Evolutionary conservation across 495 filamentous ascomycete species (phyloP), one percentile per base, ranked within the genome.

Genomic region (Trichoderma asperelloides): DNA sequence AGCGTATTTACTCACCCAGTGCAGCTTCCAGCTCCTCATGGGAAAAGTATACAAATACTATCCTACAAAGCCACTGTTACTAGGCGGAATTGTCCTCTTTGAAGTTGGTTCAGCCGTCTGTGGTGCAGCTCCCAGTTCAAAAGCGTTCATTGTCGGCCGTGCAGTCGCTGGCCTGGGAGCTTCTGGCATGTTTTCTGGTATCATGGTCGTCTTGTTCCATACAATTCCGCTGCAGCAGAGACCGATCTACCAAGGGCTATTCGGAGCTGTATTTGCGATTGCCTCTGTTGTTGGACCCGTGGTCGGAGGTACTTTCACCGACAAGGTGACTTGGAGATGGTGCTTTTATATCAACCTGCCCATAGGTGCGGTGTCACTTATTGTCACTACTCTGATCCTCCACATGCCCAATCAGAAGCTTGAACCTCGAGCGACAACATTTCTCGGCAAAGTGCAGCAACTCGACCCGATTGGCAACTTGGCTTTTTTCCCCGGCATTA

Each of bases 301-400:
- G 45, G 75, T 85, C 57, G 84, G 84, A n/a, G 84, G 83, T 39
- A 82, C 76, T 0, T 85, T 85, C 67, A 85, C 81, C 2, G 78
- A 83, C 49, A 90, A 64, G 91, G 74, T 85, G 3, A 82, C 83
- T 9, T 91, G 89, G 89, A 75, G 89, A 45, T 91, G 88, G 88
- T 92, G 88, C 71, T 91, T 92, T 75, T 90, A 88, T 70, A 89
- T 90, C 75, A 91, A 91, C 69, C 71, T 89, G 12, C 88, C 88
- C 1, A 77, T 91, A 51, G 89, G 90, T 21, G 87, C 76, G 3
- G 75, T 88, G 6, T 87, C 87, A 1, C 77, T 85, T 23, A 47
- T 82, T 2, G 80, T 87, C 65, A 76, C 87, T 67, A 81, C 83
- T 68, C 81, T 88, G 74, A 78, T 84, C 65, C 75, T 82, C 3